phyloP scores from a whole-genome alignment of 805 yeast species.

The Candida ficus region DNA sequence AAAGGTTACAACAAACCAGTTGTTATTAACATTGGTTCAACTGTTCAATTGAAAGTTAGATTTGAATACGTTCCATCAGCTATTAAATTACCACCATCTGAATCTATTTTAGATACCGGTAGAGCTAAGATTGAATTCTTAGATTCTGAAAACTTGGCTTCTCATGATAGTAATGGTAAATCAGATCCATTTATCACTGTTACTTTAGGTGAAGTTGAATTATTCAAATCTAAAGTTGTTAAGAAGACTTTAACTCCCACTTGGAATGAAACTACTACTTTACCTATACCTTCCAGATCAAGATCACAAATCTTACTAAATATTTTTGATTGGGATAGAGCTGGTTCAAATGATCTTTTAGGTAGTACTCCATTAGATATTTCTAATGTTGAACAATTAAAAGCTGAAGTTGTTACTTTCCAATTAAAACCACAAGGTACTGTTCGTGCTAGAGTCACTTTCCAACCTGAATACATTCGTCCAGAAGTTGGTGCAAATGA shows the following conservation, averaged over 20 bases:
- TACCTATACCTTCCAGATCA: slow-evolving; percentile 61
- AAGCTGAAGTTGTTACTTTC: slow-evolving; percentile 41
- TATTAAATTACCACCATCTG: slow-evolving; percentile 47
- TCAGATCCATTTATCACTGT: slow-evolving; percentile 66
- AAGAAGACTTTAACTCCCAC: slow-evolving; percentile 67
- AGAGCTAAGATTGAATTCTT: slow-evolving; percentile 48
- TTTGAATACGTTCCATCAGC: slow-evolving; percentile 60
- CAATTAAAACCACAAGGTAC: slow-evolving; percentile 62
- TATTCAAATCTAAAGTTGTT: slow-evolving; percentile 53
- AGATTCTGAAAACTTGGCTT: slow-evolving; percentile 45
- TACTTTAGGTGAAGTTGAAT: slow-evolving; percentile 46
- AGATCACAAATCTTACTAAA: slow-evolving; percentile 44
- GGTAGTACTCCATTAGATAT: slow-evolving; percentile 51
- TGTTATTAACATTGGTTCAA: slow-evolving; percentile 38
- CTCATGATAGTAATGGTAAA: slow-evolving; percentile 70
- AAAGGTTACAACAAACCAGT: slow-evolving; percentile 43
- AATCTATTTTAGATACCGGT: slow-evolving; percentile 68
- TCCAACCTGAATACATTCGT: slow-evolving; percentile 61
- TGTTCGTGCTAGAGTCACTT: slow-evolving; percentile 47
- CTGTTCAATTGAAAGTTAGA: slow-evolving; percentile 40
- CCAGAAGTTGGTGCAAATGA: slow-evolving; percentile 47
- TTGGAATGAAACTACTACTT: slow-evolving; percentile 64
- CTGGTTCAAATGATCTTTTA: slow-evolving; percentile 60
- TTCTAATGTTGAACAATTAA: slow-evolving; percentile 40
- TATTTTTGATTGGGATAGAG: slow-evolving; percentile 74